A percentile compares a stretch with the other conserved stretches of the same genome.
Conservation (phyloP, 371 early-diverging fungal species). For the Syncephalastrum monosporum region DNA sequence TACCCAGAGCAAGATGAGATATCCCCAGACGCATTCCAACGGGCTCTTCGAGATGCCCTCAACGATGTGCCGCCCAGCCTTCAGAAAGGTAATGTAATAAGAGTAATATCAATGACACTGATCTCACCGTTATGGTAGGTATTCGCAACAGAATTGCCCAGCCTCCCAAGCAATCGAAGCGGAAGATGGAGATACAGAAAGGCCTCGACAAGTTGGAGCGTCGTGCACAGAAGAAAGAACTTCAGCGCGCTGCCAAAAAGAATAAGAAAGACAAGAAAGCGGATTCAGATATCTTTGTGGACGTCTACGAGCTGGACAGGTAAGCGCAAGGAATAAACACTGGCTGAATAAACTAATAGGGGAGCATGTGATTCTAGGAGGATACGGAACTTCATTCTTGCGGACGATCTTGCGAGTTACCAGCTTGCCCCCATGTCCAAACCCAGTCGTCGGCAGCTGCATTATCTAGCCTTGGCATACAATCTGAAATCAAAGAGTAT, state of each 20-base stretch:
- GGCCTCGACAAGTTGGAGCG: conserved; percentile 8
- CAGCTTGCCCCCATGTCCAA: conserved; percentile 58
- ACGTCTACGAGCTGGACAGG: conserved; percentile 23
- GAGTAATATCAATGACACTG: conserved; percentile 1
- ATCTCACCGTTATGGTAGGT: conserved; percentile 6
- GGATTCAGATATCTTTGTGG: conserved; percentile 7
- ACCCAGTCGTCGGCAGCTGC: conserved; percentile 49
- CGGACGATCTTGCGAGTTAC: conserved; percentile 32
- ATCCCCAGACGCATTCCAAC: conserved; percentile 7
- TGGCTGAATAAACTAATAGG: background rate
- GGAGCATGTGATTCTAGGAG: conserved; percentile 18
- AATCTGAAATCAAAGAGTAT: conserved; percentile 49
- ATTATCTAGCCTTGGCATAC: conserved; percentile 51
- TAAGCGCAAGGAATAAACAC: conserved; percentile 8
- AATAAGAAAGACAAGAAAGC: conserved; percentile 12
- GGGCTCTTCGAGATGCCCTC: conserved; percentile 10
- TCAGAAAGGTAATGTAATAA: conserved; percentile 25
- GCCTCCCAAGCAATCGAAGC: conserved; percentile 14
- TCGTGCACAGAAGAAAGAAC: conserved; percentile 6
- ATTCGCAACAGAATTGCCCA: conserved; percentile 13
- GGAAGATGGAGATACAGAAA: conserved; percentile 13
- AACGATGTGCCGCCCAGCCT: conserved; percentile 22
- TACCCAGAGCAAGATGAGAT: conserved; percentile 15
- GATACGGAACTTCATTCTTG: conserved; percentile 37
- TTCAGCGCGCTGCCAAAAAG: background rate